Conservation (phyloP, 805 yeast genomes). For the Cyberlindnera meyerae region DNA sequence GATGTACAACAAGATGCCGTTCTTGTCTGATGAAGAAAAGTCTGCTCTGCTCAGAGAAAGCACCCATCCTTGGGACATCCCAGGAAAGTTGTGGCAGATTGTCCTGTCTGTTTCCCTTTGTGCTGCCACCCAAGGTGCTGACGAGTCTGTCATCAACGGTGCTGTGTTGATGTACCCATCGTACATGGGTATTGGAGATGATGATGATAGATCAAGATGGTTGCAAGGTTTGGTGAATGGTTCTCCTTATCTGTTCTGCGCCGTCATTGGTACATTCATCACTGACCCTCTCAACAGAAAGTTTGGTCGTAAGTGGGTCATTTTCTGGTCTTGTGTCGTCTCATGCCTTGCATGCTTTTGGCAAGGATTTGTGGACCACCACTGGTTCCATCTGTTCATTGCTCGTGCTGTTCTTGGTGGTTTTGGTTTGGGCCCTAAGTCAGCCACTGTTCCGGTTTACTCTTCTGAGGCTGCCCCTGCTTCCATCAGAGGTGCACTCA, state of each 20-base stretch:
- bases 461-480: slow-evolving; percentile 64
- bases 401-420: slow-evolving; percentile 59
- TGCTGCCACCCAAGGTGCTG: slow-evolving; percentile 80
- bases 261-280: slow-evolving; percentile 57
- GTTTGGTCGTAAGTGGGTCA: slow-evolving; percentile 62
- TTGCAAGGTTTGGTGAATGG: slow-evolving; percentile 61
- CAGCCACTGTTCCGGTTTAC: slow-evolving; percentile 74
- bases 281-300: slow-evolving; percentile 53
- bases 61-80: slow-evolving; percentile 41
- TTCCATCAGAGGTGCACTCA: slow-evolving; percentile 58
- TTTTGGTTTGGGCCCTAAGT: slow-evolving; percentile 65
- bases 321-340: slow-evolving; percentile 56
- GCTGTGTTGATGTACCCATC: slow-evolving; percentile 59
- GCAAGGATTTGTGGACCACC: slow-evolving; percentile 53
- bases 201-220: slow-evolving; percentile 47
- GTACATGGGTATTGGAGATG: slow-evolving; percentile 46
- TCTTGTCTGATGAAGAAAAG: slow-evolving; percentile 53
- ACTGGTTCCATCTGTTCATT: slow-evolving; percentile 65
- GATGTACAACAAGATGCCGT: slow-evolving; percentile 54
- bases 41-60: slow-evolving; percentile 41
- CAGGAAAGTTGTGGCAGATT: slow-evolving; percentile 44
- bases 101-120: slow-evolving; percentile 69
- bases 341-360: slow-evolving; percentile 62
- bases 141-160: slow-evolving; percentile 71
- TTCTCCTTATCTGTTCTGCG: slow-evolving; percentile 65